phyloP scores from a whole-genome alignment of 164 flowering plant species.

The Cinnamomum micranthum region DNA sequence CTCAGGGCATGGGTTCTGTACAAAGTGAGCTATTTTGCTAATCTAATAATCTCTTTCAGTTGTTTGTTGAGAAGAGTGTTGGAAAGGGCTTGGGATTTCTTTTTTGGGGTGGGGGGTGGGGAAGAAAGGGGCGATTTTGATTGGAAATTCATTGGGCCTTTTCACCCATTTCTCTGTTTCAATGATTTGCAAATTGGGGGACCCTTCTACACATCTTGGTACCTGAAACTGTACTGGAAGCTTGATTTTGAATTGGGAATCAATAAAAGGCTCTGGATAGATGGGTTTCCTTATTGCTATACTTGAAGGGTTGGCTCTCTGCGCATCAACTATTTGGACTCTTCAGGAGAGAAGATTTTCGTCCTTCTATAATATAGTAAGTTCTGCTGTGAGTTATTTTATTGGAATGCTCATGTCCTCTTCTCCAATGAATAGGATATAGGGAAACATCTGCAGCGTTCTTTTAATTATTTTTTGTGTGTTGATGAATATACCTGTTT shows the following conservation, averaged over 20 bases:
- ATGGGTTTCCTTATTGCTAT: not conserved
- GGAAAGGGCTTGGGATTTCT: too few species aligned
- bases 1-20: not conserved
- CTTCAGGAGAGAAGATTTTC: not conserved
- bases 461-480: not conserved
- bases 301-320: not conserved
- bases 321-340: not conserved
- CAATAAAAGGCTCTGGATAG: not conserved
- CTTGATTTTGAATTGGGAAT: not conserved
- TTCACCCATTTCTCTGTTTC: not conserved
- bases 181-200: too few species aligned
- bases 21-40: not conserved
- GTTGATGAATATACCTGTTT: too few species aligned
- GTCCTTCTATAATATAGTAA: not conserved
- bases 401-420: not conserved
- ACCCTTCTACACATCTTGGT: not conserved
- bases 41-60: too few species aligned
- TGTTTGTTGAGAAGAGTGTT: too few species aligned
- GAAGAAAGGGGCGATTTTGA: too few species aligned
- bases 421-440: not conserved
- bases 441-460: not conserved
- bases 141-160: too few species aligned
- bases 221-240: not conserved
- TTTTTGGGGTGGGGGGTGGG: too few species aligned
- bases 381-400: not conserved